A percentile compares a stretch with the other conserved stretches of the same genome.
Evolutionary conservation across 805 yeast genomes (phyloP).

Genomic region (Saturnispora saitoi): DNA sequence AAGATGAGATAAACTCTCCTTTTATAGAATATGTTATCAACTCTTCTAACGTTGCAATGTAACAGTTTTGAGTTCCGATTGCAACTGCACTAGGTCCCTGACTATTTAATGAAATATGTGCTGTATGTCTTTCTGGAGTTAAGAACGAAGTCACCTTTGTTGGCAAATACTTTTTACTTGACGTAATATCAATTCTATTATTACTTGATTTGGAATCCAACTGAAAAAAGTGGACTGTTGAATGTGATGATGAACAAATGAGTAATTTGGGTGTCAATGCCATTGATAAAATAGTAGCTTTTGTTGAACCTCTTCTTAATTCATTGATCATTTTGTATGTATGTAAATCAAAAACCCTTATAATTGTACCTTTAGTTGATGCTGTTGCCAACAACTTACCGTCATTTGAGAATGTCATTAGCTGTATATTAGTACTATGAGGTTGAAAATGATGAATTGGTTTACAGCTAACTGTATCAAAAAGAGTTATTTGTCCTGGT

Average conservation of each 20-base stretch:
- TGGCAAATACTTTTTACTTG: constrained; percentile 46
- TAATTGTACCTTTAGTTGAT: constrained; percentile 81
- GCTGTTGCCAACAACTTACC: constrained; percentile 84
- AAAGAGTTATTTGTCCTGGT: constrained; percentile 65
- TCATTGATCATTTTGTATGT: constrained; percentile 59
- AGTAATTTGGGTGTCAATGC: constrained; percentile 66
- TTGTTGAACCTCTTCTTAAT: constrained; percentile 80
- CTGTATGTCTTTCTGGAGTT: constrained; percentile 88
- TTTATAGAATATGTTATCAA: not conserved
- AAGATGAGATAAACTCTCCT: not conserved
- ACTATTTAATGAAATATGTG: constrained; percentile 55
- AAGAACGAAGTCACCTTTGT: constrained; percentile 70
- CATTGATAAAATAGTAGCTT: constrained; percentile 69
- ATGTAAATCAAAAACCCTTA: constrained; percentile 67
- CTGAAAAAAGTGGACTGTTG: constrained; percentile 79
- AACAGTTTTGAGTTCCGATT: constrained; percentile 35
- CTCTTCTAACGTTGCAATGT: constrained; percentile 49
- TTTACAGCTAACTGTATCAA: constrained; percentile 63
- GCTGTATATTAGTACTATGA: constrained; percentile 69
- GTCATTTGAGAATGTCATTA: constrained; percentile 58
- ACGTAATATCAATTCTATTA: not conserved
- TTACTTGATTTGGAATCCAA: not conserved
- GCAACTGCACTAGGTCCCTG: constrained; percentile 25
- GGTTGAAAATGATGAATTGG: constrained; percentile 81
- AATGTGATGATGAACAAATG: constrained; percentile 81